Base-by-base conservation (phyloP, 768 basidiomycete species). In the Rhodotorula diobovata region DNA sequence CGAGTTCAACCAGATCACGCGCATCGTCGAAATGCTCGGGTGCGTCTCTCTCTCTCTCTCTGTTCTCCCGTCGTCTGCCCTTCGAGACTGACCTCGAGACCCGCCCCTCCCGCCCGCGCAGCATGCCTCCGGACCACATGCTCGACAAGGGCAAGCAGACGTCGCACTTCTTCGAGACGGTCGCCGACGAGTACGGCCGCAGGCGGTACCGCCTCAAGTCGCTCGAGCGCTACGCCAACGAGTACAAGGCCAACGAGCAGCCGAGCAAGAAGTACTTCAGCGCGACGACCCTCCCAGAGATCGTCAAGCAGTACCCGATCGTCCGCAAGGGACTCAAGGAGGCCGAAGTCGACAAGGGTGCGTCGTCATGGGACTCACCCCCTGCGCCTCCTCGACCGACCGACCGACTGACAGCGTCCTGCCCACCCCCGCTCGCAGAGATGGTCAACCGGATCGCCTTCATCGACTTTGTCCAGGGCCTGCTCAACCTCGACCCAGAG, bases 201-300 rank as follows among this genome's bases (percentile, higher is more conserved):
- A 90, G 90, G 79, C 76, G 79, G 56, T 93, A 89, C 80, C 85
- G 87, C 60, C 81, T 98, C 77, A 99, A 98, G 84, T 86, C 86
- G 64, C 82, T 99, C 73, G 94, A 98, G 68, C 93, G 98, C 80
- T 99, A 97, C 80, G 91, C 92, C 11, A 85, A 90, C 59, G 96
- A 99, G 80, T 93, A 94, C 81, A 90, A 90, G 71, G 89, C 91
- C 25, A 89, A 93, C 73, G 96, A 99, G 79, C 96, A 98, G 79
- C 94, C 94, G 0, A 94, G 93, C 76, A 99, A 99, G 81, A 95
- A 98, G 81, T 99, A 98, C 80, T 98, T 99, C 85, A 91, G 93
- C 80, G 92, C 93, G 28, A 91, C 87, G 37, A 89, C 91, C 30
- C 82, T 99, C 51, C 93, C 91, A 3, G 96, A 99, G 72, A 95